Evolutionary conservation across 257 asterid genomes (phyloP).

Genomic region (Avicennia marina): DNA sequence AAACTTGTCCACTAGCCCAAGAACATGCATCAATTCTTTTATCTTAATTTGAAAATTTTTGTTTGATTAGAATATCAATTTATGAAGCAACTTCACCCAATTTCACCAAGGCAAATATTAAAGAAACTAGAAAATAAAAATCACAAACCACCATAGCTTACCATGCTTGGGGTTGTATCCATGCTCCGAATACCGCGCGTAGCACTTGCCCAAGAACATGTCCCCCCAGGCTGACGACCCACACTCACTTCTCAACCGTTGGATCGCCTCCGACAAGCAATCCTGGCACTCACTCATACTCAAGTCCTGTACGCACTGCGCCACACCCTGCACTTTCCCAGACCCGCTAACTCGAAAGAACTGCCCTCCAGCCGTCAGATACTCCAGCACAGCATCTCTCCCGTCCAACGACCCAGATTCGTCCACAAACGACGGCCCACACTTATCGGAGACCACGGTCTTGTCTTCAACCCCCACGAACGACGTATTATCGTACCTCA

Average conservation of each 20-base stretch:
- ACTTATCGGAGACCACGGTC: slow-evolving; percentile 43
- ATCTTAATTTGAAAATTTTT: no score
- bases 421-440: slow-evolving; percentile 49
- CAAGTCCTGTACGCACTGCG: slow-evolving; percentile 85
- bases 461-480: slow-evolving; percentile 68
- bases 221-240: slow-evolving; percentile 72
- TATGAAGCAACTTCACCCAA: no score
- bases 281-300: slow-evolving; percentile 65
- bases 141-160: no score
- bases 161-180: slow-evolving; percentile 46
- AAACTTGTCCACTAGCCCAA: no score
- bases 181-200: slow-evolving; percentile 78
- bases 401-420: slow-evolving; percentile 38
- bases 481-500: slow-evolving; percentile 57
- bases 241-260: slow-evolving; percentile 62
- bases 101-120: no score
- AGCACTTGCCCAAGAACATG: slow-evolving; percentile 78
- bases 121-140: no score
- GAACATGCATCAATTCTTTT: no score
- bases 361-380: slow-evolving; percentile 49
- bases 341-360: slow-evolving; percentile 69
- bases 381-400: slow-evolving; percentile 48
- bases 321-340: slow-evolving; percentile 66
- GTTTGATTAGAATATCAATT: no score
- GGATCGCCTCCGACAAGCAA: slow-evolving; percentile 69